Evolutionary conservation across 2,329 filamentous ascomycete species (phyloP).

Genomic region (Elsinoe arachidis): DNA sequence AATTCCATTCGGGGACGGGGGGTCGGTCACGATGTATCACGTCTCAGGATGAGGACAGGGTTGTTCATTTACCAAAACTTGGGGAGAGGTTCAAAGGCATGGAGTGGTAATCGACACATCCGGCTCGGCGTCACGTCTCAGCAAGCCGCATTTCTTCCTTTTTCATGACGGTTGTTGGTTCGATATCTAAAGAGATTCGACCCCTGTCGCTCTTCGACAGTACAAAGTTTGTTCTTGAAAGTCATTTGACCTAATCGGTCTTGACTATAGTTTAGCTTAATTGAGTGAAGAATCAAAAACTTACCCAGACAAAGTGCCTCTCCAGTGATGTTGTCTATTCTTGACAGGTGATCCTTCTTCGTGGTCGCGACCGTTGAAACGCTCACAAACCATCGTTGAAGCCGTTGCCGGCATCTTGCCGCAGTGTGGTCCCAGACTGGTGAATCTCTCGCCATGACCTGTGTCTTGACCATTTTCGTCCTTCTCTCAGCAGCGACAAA

Average conservation of each 20-base stretch:
- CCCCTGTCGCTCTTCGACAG: neutral
- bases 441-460: neutral
- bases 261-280: constrained; percentile 4
- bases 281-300: constrained; percentile 6
- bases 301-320: neutral
- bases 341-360: too few relatives aligned
- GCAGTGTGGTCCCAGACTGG: neutral
- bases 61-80: too few relatives aligned
- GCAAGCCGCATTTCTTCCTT: constrained; percentile 1
- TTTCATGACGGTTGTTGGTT: constrained; percentile 3
- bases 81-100: neutral
- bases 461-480: neutral
- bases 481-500: too few relatives aligned
- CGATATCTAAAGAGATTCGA: neutral
- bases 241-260: constrained; percentile 6
- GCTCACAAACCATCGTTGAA: neutral
- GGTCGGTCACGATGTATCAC: constrained; percentile 6
- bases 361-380: neutral
- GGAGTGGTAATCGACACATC: neutral
- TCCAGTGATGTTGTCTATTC: too few relatives aligned
- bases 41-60: neutral
- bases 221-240: constrained; percentile 11
- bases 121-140: constrained; percentile 9
- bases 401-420: too few relatives aligned
- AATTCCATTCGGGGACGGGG: constrained; percentile 1